These are phyloP conservation scores for Xeromyces bisporus DNA, from an alignment of 495 filamentous ascomycete genomes.

Conservation along the genomic window DNA sequence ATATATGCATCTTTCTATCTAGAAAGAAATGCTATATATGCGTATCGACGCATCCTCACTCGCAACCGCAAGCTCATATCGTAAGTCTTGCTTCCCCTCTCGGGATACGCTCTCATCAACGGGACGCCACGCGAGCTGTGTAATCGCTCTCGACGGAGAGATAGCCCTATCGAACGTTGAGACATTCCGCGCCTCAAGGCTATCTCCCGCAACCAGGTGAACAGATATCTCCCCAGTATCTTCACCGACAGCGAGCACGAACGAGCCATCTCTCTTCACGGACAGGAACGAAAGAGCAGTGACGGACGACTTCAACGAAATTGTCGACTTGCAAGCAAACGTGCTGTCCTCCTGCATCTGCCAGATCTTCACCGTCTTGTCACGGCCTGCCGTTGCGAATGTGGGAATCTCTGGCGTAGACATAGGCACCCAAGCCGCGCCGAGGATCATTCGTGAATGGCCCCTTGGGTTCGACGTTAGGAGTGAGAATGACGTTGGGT, in stretches of 20 bases:
- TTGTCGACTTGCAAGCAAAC: slow-evolving; percentile 33
- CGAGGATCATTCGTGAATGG: slow-evolving; percentile 81
- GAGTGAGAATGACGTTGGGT: slow-evolving; percentile 33
- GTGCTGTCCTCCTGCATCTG: slow-evolving; percentile 14
- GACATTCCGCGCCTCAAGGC: slow-evolving; percentile 27
- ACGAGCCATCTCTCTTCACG: slow-evolving; percentile 15
- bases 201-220: slow-evolving; percentile 22
- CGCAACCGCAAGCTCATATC: slow-evolving; percentile 51
- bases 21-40: slow-evolving; percentile 49
- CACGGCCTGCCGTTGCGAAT: slow-evolving; percentile 79
- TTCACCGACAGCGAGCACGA: slow-evolving; percentile 51
- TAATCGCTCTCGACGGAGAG: slow-evolving; percentile 56
- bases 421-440: slow-evolving; percentile 59
- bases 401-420: slow-evolving; percentile 15
- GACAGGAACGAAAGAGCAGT: slow-evolving; percentile 61
- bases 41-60: slow-evolving; percentile 72
- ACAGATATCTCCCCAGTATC: slow-evolving; percentile 29
- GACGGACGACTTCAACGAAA: slow-evolving; percentile 41
- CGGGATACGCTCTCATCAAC: slow-evolving; percentile 1
- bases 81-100: slow-evolving; percentile 1
- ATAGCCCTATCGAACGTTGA: slow-evolving; percentile 22
- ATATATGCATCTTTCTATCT: slow-evolving; percentile 16
- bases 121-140: slow-evolving; percentile 67
- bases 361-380: slow-evolving; percentile 79
- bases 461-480: slow-evolving; percentile 56